These are phyloP conservation scores for Euphorbia schlechtendalii DNA, from an alignment of 441 rosid genomes.

Conservation along the genomic window DNA sequence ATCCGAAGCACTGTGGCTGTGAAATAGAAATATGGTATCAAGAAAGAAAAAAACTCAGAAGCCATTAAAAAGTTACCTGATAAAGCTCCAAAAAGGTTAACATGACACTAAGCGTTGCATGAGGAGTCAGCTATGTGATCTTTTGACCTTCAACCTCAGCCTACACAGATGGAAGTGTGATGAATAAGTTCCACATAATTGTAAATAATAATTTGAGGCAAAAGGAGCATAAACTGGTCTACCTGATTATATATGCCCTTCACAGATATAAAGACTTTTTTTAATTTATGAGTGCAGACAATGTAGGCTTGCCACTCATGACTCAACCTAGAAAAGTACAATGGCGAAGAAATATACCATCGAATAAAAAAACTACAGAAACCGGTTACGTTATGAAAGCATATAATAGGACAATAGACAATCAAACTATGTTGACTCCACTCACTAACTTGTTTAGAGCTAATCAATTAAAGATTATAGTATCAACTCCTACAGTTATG, in stretches of 20 bases:
- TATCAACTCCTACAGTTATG: conserved; percentile 78
- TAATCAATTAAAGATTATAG: not conserved
- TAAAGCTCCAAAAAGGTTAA: conserved; percentile 85
- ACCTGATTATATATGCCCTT: conserved; percentile 98
- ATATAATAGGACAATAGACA: not conserved
- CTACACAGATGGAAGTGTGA: conserved; percentile 29
- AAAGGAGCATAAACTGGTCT: conserved; percentile 3
- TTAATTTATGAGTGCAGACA: conserved; percentile 63
- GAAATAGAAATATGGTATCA: not conserved
- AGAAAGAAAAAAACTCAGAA: not conserved
- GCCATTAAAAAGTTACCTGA: conserved; percentile 40
- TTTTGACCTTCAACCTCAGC: conserved; percentile 94
- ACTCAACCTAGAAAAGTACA: conserved; percentile 51
- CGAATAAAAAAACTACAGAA: not conserved
- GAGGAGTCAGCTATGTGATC: conserved; percentile 91
- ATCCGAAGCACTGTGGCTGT: conserved; percentile 1
- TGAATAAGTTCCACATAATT: conserved; percentile 1
- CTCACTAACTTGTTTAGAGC: not conserved
- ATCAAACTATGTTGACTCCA: not conserved
- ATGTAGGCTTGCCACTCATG: conserved; percentile 97
- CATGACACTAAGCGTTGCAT: conserved; percentile 64
- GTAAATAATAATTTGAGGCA: not conserved
- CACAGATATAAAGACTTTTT: conserved; percentile 81
- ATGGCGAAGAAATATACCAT: not conserved
- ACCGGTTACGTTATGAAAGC: not conserved